Base-by-base conservation (phyloP, 2,329 filamentous ascomycete species). In the Botrytis sinoallii region DNA sequence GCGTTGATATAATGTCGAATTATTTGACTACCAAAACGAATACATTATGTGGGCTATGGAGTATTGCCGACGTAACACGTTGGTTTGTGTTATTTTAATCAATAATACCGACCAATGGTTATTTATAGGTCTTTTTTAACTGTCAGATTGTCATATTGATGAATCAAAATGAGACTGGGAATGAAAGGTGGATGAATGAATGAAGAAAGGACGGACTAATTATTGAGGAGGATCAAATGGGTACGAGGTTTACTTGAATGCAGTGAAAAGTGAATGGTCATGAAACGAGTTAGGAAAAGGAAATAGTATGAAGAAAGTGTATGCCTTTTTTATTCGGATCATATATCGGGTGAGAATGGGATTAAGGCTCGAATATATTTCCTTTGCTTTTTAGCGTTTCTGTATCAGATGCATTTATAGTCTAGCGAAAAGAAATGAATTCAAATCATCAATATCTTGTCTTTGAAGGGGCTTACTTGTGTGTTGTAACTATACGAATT, bases 341-440 rank as follows among this genome's bases (percentile, higher is more conserved):
- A 42, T 29, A 67, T 29, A 42, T 57, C 35, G 48, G 25, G 40
- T 57, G 65, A 68, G 25, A 57, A n/a, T 9, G 65, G 65, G 25
- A 68, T 29, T 32, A 29, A 42, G 48, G 5, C 9, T 68, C 48
- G 59, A 65, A 71, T 79, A 77, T 80, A 77, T 80, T 79, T 79
- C 75, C 75, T 79, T 80, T 80, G 76, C 78, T 42, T 38, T 55
- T 70, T 66, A 73, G 71, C 71, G 55, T 63, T 70, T 52, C 57
- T 71, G 69, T 52, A 71, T 71, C 35, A 40, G 29, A 52, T 40
- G 52, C 57, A 78, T 79, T 67, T 77, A 76, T 79, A 78, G 75
- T 77, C 61, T 76, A 78, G 75, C 75, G 76, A 67, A 63, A 25
- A 18, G 9, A 68, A 42, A 22, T 29, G 35, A 42, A 57, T 14